Conservation (phyloP, 129 eudicot genomes). For the Rutidosis leptorrhynchoides region DNA sequence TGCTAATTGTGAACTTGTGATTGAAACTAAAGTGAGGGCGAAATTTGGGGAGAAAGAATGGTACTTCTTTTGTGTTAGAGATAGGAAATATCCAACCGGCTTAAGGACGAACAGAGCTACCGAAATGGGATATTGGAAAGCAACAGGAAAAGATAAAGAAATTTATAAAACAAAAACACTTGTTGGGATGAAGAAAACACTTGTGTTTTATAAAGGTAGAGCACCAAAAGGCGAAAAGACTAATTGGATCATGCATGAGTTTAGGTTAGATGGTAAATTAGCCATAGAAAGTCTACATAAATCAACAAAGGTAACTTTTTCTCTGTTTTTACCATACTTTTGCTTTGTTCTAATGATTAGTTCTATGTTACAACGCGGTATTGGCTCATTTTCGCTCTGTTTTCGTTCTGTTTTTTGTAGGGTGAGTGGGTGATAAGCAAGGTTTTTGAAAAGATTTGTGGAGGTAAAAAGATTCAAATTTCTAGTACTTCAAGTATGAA, state of each 20-base stretch:
- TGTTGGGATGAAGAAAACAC: conserved; percentile 70
- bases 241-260: conserved; percentile 84
- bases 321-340: conserved; percentile 3
- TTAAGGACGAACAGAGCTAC: conserved; percentile 68
- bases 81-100: conserved; percentile 74
- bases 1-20: conserved; percentile 2
- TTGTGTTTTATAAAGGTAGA: conserved; percentile 67
- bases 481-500: conserved; percentile 28
- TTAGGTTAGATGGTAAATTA: conserved; percentile 47
- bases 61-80: conserved; percentile 82
- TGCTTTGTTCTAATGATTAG: not conserved
- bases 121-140: conserved; percentile 75
- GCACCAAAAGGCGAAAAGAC: conserved; percentile 74
- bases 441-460: conserved; percentile 54
- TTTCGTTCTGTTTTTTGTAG: conserved; percentile 35
- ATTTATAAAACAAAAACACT: conserved; percentile 43
- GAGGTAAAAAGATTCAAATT: conserved; percentile 43
- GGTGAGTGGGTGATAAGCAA: conserved; percentile 81
- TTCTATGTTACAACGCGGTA: not conserved
- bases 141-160: conserved; percentile 75
- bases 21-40: conserved; percentile 54
- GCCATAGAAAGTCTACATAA: conserved; percentile 31
- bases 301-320: conserved; percentile 48
- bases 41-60: conserved; percentile 88
- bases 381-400: conserved; percentile 11